Evolutionary conservation across 768 basidiomycete genomes (phyloP), one percentile per base, ranked within the genome.

Genomic region (Lepiota brunneoincarnata): DNA sequence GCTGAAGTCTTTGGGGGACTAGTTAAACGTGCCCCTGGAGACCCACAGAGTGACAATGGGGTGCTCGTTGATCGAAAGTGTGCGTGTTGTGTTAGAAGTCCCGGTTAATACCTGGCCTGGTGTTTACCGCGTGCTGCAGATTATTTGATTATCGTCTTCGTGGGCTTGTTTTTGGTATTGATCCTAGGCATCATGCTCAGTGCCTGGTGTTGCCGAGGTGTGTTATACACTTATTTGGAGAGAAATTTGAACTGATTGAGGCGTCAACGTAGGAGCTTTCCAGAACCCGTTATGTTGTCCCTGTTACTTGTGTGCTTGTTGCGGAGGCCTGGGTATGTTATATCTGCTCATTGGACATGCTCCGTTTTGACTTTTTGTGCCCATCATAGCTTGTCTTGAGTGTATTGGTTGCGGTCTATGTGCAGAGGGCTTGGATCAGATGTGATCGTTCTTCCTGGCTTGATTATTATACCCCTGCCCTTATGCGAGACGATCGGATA

Each of bases 231-330:
- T 57, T 52, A 34, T 47, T 24, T 20, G 17, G 18, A 46, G 24
- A 26, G 28, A 21, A 15, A 36, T 26, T 46, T 21, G 35, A 24
- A 24, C 6, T 18, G 39, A 26, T 51, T n/a, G 31, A 36, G 20
- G 26, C 9, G 35, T n/a, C 10, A 18, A n/a, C n/a, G n/a, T 44
- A 82, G 81, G 78, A 14, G 64, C 78, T 0, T 86, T 85, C 60
- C 61, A 80, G 56, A 87, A 87, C 54, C 85, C 85, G 2, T 69
- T 78, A 0, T 87, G 84, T 59, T 86, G 83, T 59, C 86, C 86
- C 0, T 87, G 86, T 61, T 88, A 88, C 64, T 71, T 86, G 6
- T 87, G 86, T 58, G 86, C 86, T 3, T 87, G 83, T 64, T 87
- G 84, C 53, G 85, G 86, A 52, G 86, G 86, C 36, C 73, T 87